Evolutionary conservation across 23 red algal genomes (phyloP), one percentile per base, ranked within the genome.

Genomic region (Gracilaria gracilis): DNA sequence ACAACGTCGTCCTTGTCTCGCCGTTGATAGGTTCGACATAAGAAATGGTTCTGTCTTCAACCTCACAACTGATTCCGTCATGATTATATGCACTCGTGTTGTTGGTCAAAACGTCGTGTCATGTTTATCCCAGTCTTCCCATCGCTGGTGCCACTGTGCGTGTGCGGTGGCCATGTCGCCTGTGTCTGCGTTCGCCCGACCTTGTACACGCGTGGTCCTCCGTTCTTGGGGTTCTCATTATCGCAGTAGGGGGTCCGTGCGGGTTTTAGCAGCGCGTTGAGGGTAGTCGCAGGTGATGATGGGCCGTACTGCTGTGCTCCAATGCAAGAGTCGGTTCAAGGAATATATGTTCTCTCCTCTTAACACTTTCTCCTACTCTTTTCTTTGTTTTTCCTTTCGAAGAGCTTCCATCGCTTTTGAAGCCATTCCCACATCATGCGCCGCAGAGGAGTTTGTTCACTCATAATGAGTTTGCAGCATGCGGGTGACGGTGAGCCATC

Each of bases 321-420:
- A 94, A 54, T 94, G 91, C 21, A 94, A 61, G 54, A 94, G 75
- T 57, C 81, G 57, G 82, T 94, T 94, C 61, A 94, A 82, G 11
- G 88, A 92, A 25, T 38, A 38, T 28, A 92, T 66, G 40, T 92
- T 77, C 23, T 83, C 82, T 1, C 69, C 69, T 4, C 36, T 75
- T 29, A 75, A 48, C 24, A 75, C 36, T 46, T 75, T 75, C 36
- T 75, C 69, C 2, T 35, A 35, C 33, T 75, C 69, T 46, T 75
- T 46, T 25, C 33, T 15, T 75, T 75, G n/a, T 27, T 75, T 75
- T 37, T 16, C 40, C 33, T 46, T 75, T 21, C 21, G 36, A 48
- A 75, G 69, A 42, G 69, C 36, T 75, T 75, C 69, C 20, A 75
- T 21, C 34, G 69, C 69, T 4, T 21, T 12, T 16, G 69, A 75